These are phyloP conservation scores for Aphanomyces stellatus DNA, from an alignment of 352 stramenopile genomes.

Conservation along the genomic window DNA sequence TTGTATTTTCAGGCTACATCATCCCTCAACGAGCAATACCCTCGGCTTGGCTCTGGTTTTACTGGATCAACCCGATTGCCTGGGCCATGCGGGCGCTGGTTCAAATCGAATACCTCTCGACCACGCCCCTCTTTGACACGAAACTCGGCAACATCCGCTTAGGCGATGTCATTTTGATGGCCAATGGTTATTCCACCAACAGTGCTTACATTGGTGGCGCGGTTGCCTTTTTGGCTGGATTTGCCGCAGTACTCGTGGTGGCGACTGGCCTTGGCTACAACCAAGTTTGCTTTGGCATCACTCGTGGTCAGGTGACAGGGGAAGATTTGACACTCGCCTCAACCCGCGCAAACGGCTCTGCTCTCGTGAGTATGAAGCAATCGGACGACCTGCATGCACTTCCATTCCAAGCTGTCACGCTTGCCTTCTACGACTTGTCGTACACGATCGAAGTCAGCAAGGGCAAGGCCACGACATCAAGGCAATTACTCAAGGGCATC, in stretches of 20 bases:
- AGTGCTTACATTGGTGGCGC: neutral
- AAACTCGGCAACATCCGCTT: neutral
- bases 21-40: neutral
- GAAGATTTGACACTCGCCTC: neutral
- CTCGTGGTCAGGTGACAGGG: too few species aligned
- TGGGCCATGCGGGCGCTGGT: conserved; percentile 10
- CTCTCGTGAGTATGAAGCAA: neutral
- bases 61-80: conserved; percentile 19
- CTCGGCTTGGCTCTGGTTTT: neutral
- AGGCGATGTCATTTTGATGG: neutral
- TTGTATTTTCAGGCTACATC: conserved; percentile 18
- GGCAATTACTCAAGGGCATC: conserved; percentile 53
- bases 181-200: neutral
- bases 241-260: neutral
- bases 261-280: neutral
- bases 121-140: conserved; percentile 1
- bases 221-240: neutral
- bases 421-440: conserved; percentile 44
- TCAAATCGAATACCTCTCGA: conserved; percentile 1
- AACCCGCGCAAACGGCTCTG: neutral
- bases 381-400: neutral
- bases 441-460: conserved; percentile 34
- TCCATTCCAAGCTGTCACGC: conserved; percentile 28
- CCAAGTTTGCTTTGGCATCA: neutral
- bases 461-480: conserved; percentile 27